Base-by-base conservation (phyloP, 371 early-diverging fungal genomes). In the Capniomyces stellatus region DNA sequence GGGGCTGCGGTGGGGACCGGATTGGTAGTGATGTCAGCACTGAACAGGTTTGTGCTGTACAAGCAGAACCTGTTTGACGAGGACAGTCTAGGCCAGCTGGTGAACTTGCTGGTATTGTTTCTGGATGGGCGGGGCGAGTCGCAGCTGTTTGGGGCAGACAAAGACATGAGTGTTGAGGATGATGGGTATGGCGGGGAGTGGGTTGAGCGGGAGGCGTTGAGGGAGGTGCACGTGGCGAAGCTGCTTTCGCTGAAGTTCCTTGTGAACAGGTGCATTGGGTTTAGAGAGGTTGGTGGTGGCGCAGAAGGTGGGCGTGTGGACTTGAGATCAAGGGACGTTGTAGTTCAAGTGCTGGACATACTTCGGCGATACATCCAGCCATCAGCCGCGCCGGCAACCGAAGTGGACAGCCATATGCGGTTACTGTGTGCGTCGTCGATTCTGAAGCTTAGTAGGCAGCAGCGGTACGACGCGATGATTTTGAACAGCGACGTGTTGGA, bases 381-480 rank as follows among this genome's bases (percentile, higher is more conserved):
- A 15, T 15, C 6, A 15, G 35, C 6, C 35, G 10, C 6, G 15
- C 35, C 15, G 6, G 35, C 10, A 10, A 35, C 35, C 6, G 10
- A 35, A 35, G 35, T 10, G 6, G 35, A 35, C 15, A 35, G 35
- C 15, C 77, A 82, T 54, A 50, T 85, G 49, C 77, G 87, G 25
- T 63, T 89, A 31, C 69, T 73, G 1, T 88, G 88, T 0, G 77
- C 81, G 1, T 62, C 72, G 28, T 64, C 76, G 4, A 57, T 85
- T 46, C 62, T 92, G 30, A 81, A 81, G 61, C 69, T 92, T 2
- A 74, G 82, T 1, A 63, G 73, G 1, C 56, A 67, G 19, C 57
- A 63, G 2, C 60, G 61, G 18, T 79, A 76, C 54, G 75, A 77
- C 27, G 59, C 64, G 35, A 60, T 74, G 59, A 60, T 87, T 3